Percentiles rank a stretch among this genome's conserved stretches.
Evolutionary conservation across 2,329 filamentous ascomycete species (phyloP).

Genomic region (Exophiala xenobiotica): DNA sequence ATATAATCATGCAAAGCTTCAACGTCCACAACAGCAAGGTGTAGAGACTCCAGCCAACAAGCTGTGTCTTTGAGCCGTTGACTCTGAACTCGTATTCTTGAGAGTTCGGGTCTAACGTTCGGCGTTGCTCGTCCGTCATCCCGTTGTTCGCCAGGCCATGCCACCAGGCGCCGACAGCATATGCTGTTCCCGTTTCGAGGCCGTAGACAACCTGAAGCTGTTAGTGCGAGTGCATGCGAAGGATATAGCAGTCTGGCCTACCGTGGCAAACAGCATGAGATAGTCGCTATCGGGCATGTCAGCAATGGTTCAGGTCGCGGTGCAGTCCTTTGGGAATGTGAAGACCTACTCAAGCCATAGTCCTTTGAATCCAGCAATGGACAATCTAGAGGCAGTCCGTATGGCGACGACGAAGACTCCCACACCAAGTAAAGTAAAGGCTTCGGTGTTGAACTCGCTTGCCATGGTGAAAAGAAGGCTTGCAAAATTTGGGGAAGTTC

Average conservation of each 20-base stretch:
- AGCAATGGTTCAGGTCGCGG: not conserved
- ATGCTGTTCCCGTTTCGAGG: conserved; percentile 51
- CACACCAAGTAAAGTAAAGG: conserved; percentile 52
- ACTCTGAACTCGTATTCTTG: conserved; percentile 52
- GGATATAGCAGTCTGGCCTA: conserved; percentile 36
- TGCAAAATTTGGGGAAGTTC: too few species aligned
- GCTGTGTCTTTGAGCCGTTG: conserved; percentile 53
- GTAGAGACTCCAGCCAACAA: conserved; percentile 57
- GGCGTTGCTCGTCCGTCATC: conserved; percentile 55
- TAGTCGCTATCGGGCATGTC: conserved; percentile 46
- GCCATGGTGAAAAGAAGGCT: conserved; percentile 7
- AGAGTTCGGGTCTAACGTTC: conserved; percentile 44
- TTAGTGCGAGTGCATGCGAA: conserved; percentile 1
- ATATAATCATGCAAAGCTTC: conserved; percentile 57
- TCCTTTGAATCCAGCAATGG: conserved; percentile 33
- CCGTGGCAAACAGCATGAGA: conserved; percentile 56
- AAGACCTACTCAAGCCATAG: conserved; percentile 42
- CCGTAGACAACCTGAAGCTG: conserved; percentile 49
- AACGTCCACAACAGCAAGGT: conserved; percentile 53
- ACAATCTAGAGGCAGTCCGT: conserved; percentile 52
- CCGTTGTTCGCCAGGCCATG: conserved; percentile 57
- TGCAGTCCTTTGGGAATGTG: not conserved
- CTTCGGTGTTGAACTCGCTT: conserved; percentile 36
- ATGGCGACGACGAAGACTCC: conserved; percentile 52
- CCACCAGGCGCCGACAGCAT: conserved; percentile 50